phyloP scores from a whole-genome alignment of 345 rosid genomes.

The Mallotus nudiflorus region DNA sequence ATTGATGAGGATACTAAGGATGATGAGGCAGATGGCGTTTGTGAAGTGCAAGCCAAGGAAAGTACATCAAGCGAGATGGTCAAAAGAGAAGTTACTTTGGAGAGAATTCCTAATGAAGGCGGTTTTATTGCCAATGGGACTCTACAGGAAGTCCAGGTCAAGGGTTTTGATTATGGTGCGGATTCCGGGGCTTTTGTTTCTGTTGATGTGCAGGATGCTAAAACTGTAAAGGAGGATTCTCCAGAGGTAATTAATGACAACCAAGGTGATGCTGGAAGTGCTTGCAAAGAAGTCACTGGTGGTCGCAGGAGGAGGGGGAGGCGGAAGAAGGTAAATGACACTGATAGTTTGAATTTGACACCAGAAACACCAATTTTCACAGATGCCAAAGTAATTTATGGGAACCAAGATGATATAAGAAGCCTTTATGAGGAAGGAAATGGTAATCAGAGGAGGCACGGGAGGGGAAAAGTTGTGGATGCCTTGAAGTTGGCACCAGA shows the following conservation, averaged over 20 bases:
- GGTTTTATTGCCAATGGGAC: slow-evolving; percentile 28
- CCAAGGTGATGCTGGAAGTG: slow-evolving; percentile 33
- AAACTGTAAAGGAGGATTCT: slow-evolving; percentile 29
- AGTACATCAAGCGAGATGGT: slow-evolving; percentile 1
- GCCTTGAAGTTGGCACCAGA: slow-evolving; percentile 14
- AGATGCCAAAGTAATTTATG: slow-evolving; percentile 4
- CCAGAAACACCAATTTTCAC: slow-evolving; percentile 45
- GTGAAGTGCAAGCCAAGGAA: slow-evolving; percentile 24
- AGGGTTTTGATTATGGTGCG: slow-evolving; percentile 21
- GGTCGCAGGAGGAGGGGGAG: slow-evolving; percentile 28
- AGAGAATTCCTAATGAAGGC: slow-evolving; percentile 26
- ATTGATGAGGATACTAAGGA: slow-evolving; percentile 49
- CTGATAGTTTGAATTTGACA: slow-evolving; percentile 23
- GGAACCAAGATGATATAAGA: background rate
- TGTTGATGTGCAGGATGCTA: slow-evolving; percentile 30
- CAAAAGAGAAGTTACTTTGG: slow-evolving; percentile 17
- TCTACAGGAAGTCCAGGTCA: slow-evolving; percentile 47
- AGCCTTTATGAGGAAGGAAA: slow-evolving; percentile 2
- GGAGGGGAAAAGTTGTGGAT: slow-evolving; percentile 19
- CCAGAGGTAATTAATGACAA: slow-evolving; percentile 30
- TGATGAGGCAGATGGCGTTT: slow-evolving; percentile 23
- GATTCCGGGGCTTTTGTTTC: slow-evolving; percentile 25
- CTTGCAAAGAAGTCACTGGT: slow-evolving; percentile 33
- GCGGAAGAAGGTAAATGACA: slow-evolving; percentile 47
- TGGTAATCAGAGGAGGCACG: slow-evolving; percentile 14